phyloP scores from a whole-genome alignment of 352 stramenopile genomes.

The Globisporangium ultimum region DNA sequence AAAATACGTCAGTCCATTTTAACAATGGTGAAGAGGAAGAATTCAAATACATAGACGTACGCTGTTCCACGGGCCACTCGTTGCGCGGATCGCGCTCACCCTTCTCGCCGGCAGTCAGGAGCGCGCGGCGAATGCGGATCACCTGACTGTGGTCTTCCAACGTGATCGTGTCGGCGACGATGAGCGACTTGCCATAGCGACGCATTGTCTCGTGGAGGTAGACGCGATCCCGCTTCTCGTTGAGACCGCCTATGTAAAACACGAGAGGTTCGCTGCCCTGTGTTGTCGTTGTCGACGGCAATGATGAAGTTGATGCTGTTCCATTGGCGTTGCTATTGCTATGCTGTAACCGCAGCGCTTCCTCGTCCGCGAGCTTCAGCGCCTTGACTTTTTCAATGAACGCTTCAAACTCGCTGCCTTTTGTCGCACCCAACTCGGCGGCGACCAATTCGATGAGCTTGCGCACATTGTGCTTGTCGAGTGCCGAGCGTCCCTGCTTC shows the following conservation, averaged over 20 bases:
- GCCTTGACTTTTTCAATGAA: slow-evolving; percentile 62
- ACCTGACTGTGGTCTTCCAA: slow-evolving; percentile 75
- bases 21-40: slow-evolving; percentile 3
- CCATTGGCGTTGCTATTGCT: neutral
- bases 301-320: neutral
- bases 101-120: slow-evolving; percentile 29
- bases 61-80: slow-evolving; percentile 71
- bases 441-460: slow-evolving; percentile 52
- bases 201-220: slow-evolving; percentile 90
- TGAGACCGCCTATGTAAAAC: slow-evolving; percentile 73
- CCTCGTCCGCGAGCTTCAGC: slow-evolving; percentile 28
- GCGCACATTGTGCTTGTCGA: slow-evolving; percentile 43
- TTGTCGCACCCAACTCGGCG: slow-evolving; percentile 54
- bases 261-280: slow-evolving; percentile 36
- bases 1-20: neutral
- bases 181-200: slow-evolving; percentile 64
- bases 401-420: slow-evolving; percentile 69
- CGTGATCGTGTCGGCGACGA: slow-evolving; percentile 86
- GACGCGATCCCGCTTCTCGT: slow-evolving; percentile 87
- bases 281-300: slow-evolving; percentile 4
- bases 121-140: slow-evolving; percentile 60
- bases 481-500: slow-evolving; percentile 23
- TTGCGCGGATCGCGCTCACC: slow-evolving; percentile 52
- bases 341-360: neutral
- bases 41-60: slow-evolving; percentile 25